Evolutionary conservation across 495 filamentous ascomycete species (phyloP), one percentile per base, ranked within the genome.

Genomic region (Xylaria sp.): DNA sequence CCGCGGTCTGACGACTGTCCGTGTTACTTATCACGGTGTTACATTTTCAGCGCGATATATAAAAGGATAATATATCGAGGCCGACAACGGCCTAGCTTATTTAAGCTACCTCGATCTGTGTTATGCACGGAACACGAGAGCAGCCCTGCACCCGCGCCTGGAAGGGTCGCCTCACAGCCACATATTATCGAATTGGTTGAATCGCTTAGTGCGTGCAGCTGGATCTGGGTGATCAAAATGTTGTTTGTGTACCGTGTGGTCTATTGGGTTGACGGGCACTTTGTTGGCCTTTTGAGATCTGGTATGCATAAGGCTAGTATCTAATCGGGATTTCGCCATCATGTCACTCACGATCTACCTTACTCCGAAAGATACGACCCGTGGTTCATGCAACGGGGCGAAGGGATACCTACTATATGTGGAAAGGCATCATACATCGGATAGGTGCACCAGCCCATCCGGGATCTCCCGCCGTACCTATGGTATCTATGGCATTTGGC

Each of bases 381-480:
- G 26, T 41, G 59, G 21, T 41, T 61, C 37, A 61, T 59, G 33
- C 57, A 59, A 21, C 57, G 17, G 11, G 41, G 14, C 41, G 24
- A 46, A n/a, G 21, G 41, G 17, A 8, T 31, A 26, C 15, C 17
- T 19, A 44, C 33, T 17, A 8, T 61, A 62, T 46, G 15, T 52
- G 24, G 26, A 29, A 52, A 53, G 46, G n/a, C 14, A 41, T 5
- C 31, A 14, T 24, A 12, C 33, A 14, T 41, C 48, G 14, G 48
- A 67, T 43, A 67, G 35, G 24, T 67, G 33, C 64, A 17, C 35
- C 31, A 41, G 26, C 63, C 46, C 26, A 26, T 15, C 33, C 26
- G 21, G 46, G 29, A 17, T 53, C 46, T 53, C 50, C 26, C 15
- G 41, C 15, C 31, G 12, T 31, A 17, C 31, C 17, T 40, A 59